phyloP scores from a whole-genome alignment of 1,284 basidiomycete genomes.

The Boletus sp. region DNA sequence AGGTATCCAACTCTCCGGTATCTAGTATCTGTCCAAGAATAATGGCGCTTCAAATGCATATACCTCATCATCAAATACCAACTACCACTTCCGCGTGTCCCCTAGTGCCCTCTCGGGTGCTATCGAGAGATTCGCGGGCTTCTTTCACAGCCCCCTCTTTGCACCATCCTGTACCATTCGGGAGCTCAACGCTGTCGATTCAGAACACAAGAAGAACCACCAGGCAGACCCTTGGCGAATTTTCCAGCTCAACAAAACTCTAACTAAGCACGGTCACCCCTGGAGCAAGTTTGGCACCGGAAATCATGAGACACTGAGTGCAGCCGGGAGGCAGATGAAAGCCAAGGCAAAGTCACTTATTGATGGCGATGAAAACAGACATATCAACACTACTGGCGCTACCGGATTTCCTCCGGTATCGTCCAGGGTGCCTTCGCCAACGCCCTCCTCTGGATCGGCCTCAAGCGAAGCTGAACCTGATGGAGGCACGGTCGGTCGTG shows the following conservation, averaged over 20 bases:
- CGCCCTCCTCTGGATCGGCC: conserved; percentile 51
- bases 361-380: conserved; percentile 9
- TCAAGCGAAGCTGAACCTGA: conserved; percentile 63
- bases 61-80: conserved; percentile 91
- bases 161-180: conserved; percentile 86
- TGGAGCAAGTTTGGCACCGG: conserved; percentile 97
- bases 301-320: conserved; percentile 80
- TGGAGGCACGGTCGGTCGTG: conserved; percentile 74
- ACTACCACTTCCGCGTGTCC: conserved; percentile 92
- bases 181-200: conserved; percentile 96
- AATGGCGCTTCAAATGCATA: conserved; percentile 93
- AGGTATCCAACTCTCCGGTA: neutral
- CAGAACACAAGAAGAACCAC: conserved; percentile 97
- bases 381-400: conserved; percentile 20
- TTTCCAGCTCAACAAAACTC: conserved; percentile 92
- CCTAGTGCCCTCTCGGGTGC: conserved; percentile 82
- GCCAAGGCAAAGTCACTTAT: conserved; percentile 40
- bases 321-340: conserved; percentile 56
- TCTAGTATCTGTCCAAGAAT: conserved; percentile 83
- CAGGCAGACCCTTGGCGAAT: conserved; percentile 96
- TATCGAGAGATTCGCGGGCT: conserved; percentile 87
- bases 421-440: conserved; percentile 59
- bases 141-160: conserved; percentile 94
- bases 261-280: conserved; percentile 76
- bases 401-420: conserved; percentile 44